Conservation (phyloP, 345 rosid genomes). For the Arabidopsis suecica region DNA sequence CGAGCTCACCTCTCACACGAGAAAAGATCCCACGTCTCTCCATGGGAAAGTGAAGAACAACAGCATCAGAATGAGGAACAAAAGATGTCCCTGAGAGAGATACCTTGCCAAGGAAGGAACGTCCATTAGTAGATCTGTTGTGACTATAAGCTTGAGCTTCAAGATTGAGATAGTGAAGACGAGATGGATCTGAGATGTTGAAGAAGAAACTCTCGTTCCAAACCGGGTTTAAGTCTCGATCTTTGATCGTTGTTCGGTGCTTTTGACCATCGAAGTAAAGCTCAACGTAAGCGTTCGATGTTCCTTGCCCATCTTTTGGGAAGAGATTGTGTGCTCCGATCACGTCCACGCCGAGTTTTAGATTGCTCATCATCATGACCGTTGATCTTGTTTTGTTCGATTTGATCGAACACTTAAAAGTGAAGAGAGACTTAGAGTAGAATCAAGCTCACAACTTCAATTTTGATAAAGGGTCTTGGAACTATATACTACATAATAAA, state of each 20-base stretch:
- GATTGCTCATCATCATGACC: constrained; percentile 61
- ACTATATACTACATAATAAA: constrained; percentile 24
- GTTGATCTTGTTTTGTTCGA: constrained; percentile 26
- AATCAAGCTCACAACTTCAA: constrained; percentile 29
- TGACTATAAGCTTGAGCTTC: constrained; percentile 74
- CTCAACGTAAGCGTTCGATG: constrained; percentile 85
- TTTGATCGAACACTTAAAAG: constrained; percentile 27
- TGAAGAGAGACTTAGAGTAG: constrained; percentile 43
- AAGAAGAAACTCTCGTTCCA: constrained; percentile 99
- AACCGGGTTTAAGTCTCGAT: constrained; percentile 86
- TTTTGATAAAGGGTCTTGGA: constrained; percentile 12
- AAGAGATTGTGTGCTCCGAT: constrained; percentile 89
- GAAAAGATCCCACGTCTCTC: constrained; percentile 93
- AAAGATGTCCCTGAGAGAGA: constrained; percentile 80
- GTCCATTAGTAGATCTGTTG: constrained; percentile 65
- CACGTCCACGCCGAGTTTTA: constrained; percentile 89
- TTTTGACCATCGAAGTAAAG: constrained; percentile 87
- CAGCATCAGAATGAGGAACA: constrained; percentile 86
- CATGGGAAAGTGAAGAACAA: constrained; percentile 85
- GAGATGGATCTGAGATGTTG: constrained; percentile 86
- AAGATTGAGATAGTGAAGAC: constrained; percentile 74
- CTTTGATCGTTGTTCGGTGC: constrained; percentile 85
- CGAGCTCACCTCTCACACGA: constrained; percentile 93
- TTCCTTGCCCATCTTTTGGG: constrained; percentile 94
- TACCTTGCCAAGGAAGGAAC: constrained; percentile 88